phyloP scores from a whole-genome alignment of 2,329 filamentous ascomycete species.

The Nemania sp. region DNA sequence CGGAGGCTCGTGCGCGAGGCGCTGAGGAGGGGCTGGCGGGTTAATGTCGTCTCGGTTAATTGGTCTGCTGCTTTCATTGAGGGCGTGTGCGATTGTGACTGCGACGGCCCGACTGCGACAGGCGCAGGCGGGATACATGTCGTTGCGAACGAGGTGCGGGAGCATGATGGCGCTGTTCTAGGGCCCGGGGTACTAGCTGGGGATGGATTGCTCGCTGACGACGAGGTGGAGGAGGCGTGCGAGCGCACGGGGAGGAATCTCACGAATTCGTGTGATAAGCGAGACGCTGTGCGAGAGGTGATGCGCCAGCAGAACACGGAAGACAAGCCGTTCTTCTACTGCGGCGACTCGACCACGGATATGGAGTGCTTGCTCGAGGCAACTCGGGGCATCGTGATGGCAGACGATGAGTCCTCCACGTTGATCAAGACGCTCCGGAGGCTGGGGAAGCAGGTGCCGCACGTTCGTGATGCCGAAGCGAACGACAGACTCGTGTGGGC shows the following conservation, averaged over 20 bases:
- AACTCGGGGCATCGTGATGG: slow-evolving; percentile 51
- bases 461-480: slow-evolving; percentile 31
- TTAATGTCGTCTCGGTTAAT: slow-evolving; percentile 55
- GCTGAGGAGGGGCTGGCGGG: slow-evolving; percentile 40
- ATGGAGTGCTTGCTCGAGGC: slow-evolving; percentile 54
- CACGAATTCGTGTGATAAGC: slow-evolving; percentile 52
- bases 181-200: slow-evolving; percentile 43
- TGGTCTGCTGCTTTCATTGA: slow-evolving; percentile 54
- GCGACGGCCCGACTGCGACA: no score
- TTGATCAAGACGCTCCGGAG: slow-evolving; percentile 37
- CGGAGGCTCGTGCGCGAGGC: slow-evolving; percentile 34
- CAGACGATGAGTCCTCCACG: slow-evolving; percentile 41
- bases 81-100: slow-evolving; percentile 48
- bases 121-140: no score
- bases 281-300: slow-evolving; percentile 44
- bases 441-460: slow-evolving; percentile 39
- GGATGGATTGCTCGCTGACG: not conserved
- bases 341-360: slow-evolving; percentile 62
- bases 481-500: slow-evolving; percentile 37
- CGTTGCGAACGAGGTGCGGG: slow-evolving; percentile 48
- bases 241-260: slow-evolving; percentile 36
- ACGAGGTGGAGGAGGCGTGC: not conserved
- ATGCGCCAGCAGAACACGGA: slow-evolving; percentile 25
- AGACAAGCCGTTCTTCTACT: slow-evolving; percentile 48
- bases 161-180: slow-evolving; percentile 44